Evolutionary conservation across 257 asterid genomes (phyloP).

Genomic region (Ocimum tenuiflorum): DNA sequence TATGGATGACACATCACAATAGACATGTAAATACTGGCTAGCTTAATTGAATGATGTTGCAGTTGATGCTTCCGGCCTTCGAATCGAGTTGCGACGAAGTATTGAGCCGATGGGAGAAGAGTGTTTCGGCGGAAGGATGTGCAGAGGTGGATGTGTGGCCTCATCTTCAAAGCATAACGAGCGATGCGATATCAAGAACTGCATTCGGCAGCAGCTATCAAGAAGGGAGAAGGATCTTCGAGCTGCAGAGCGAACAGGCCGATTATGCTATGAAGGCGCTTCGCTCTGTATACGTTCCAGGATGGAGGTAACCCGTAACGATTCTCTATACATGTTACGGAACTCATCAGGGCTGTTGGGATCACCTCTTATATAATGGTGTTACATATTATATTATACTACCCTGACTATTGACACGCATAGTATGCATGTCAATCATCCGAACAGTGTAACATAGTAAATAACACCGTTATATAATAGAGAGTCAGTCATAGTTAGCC

Average conservation of each 20-base stretch:
- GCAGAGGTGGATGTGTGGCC: slow-evolving; percentile 16
- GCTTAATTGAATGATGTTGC: neutral
- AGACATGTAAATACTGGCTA: too few relatives aligned
- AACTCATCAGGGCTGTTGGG: too few relatives aligned
- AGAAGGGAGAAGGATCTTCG: slow-evolving; percentile 1
- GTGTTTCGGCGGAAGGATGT: neutral
- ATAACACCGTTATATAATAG: too few relatives aligned
- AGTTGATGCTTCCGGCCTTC: slow-evolving; percentile 15
- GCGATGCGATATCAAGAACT: slow-evolving; percentile 11
- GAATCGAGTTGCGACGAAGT: slow-evolving; percentile 3
- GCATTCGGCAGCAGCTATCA: slow-evolving; percentile 12
- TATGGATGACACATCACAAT: too few relatives aligned
- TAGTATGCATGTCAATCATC: too few relatives aligned
- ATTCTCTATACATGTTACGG: too few relatives aligned
- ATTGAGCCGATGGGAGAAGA: neutral
- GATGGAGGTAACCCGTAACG: slow-evolving; percentile 12
- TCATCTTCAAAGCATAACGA: neutral
- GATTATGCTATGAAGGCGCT: neutral
- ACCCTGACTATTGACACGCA: too few relatives aligned
- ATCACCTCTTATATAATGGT: too few relatives aligned
- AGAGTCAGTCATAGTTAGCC: too few relatives aligned
- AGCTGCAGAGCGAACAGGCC: slow-evolving; percentile 8
- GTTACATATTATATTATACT: neutral
- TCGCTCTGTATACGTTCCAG: slow-evolving; percentile 24
- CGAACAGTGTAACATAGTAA: too few relatives aligned